A percentile compares a stretch with the other conserved stretches of the same genome.
phyloP scores from a whole-genome alignment of 257 asterid genomes.

The Nicotiana benthamiana region DNA sequence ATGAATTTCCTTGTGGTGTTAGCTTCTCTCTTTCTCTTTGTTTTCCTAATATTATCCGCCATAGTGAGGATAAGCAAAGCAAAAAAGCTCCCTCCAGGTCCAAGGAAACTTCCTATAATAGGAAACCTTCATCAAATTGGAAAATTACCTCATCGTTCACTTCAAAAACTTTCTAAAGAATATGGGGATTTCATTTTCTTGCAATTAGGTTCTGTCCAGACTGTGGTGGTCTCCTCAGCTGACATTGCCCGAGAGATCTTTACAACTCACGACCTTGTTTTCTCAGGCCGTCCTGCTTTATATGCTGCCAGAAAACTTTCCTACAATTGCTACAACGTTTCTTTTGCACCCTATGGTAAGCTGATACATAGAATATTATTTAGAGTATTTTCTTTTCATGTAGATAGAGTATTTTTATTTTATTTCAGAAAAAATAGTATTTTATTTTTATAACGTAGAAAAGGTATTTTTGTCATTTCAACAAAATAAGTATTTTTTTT shows the following conservation, averaged over 20 bases:
- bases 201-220: constrained; percentile 8
- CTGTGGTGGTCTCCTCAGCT: constrained; percentile 1
- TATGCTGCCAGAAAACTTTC: constrained; percentile 3
- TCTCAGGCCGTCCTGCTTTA: constrained; percentile 6
- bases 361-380: too few relatives aligned
- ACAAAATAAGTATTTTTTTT: too few relatives aligned
- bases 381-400: too few relatives aligned
- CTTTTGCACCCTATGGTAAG: constrained; percentile 7
- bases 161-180: constrained; percentile 1
- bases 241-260: constrained; percentile 6
- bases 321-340: background rate
- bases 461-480: too few relatives aligned
- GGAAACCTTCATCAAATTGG: constrained; percentile 7
- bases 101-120: background rate
- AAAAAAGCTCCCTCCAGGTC: background rate
- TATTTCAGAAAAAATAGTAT: too few relatives aligned
- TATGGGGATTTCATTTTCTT: constrained; percentile 6
- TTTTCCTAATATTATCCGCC: background rate
- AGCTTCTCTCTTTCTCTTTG: background rate
- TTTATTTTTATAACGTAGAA: too few relatives aligned
- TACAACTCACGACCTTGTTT: background rate
- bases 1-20: background rate
- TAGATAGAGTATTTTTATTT: too few relatives aligned
- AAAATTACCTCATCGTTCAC: constrained; percentile 2
- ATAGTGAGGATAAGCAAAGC: background rate